These are phyloP conservation scores for Lasiodiplodia sp. DNA, from an alignment of 2,329 filamentous ascomycete species.

Conservation along the genomic window DNA sequence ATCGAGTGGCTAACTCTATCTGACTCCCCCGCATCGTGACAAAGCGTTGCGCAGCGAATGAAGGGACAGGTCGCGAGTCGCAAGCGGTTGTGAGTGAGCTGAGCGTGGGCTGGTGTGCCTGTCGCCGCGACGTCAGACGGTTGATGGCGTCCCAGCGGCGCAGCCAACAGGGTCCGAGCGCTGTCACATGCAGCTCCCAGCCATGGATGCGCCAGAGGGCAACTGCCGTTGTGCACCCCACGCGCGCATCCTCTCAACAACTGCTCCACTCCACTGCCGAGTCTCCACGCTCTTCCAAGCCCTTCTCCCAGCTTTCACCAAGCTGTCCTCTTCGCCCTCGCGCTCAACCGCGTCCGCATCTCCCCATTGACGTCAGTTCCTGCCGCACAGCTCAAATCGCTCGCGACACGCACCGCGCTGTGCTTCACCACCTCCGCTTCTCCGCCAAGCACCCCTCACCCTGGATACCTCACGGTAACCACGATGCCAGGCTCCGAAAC, in stretches of 20 bases:
- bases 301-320: slow-evolving; percentile 2
- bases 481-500: slow-evolving; percentile 29
- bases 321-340: neutral
- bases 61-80: neutral
- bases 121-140: neutral
- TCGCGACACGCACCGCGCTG: neutral
- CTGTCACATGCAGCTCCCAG: slow-evolving; percentile 6
- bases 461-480: neutral
- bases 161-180: neutral
- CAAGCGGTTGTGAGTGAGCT: neutral
- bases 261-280: neutral
- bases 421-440: neutral
- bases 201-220: neutral
- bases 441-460: neutral
- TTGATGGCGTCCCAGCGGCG: neutral
- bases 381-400: neutral
- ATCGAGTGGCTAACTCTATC: slow-evolving; percentile 27
- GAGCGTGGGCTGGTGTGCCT: neutral
- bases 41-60: neutral
- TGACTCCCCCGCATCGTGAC: slow-evolving; percentile 17
- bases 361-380: slow-evolving; percentile 11
- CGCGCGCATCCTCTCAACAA: neutral
- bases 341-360: slow-evolving; percentile 1
- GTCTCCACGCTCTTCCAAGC: neutral
- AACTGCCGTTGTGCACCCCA: slow-evolving; percentile 4